Conservation (phyloP, 139 green algal genomes). For the Deuterostichococcus epilithicus region DNA sequence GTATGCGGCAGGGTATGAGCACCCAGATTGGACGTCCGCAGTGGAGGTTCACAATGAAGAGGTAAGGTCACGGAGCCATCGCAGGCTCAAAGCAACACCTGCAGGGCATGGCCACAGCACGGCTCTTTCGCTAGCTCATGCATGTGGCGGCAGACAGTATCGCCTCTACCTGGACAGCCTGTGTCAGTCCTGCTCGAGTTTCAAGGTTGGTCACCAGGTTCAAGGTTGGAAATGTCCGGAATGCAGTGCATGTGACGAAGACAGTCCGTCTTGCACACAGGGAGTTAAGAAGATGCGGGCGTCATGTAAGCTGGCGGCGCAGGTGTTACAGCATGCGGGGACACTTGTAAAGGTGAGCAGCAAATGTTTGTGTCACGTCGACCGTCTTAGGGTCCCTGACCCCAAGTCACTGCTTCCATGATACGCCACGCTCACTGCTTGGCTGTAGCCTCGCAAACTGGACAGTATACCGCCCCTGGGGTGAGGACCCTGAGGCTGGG, state of each 20-base stretch:
- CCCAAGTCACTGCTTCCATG: not conserved
- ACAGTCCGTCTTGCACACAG: conserved; percentile 37
- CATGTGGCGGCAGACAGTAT: no score
- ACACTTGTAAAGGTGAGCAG: conserved; percentile 53
- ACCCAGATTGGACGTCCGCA: not conserved
- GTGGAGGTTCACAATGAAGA: conserved; percentile 45
- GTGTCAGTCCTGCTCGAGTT: no score
- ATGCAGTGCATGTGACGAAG: no score
- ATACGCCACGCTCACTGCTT: not conserved
- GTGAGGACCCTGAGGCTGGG: not conserved
- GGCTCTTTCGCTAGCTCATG: no score
- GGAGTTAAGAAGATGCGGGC: conserved; percentile 81
- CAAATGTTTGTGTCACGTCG: not conserved
- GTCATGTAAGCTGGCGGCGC: conserved; percentile 77
- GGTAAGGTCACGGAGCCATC: no score
- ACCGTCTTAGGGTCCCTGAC: not conserved
- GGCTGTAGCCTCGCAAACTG: not conserved
- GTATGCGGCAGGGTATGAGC: conserved; percentile 47
- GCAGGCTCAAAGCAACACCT: no score
- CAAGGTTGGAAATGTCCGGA: no score
- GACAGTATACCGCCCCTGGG: not conserved
- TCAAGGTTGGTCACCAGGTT: no score
- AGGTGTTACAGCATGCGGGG: conserved; percentile 75
- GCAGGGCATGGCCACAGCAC: no score
- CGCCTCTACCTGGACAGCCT: no score